Evolutionary conservation across 495 filamentous ascomycete genomes (phyloP), one percentile per base, ranked within the genome.

Genomic region (Cryomyces antarcticus): DNA sequence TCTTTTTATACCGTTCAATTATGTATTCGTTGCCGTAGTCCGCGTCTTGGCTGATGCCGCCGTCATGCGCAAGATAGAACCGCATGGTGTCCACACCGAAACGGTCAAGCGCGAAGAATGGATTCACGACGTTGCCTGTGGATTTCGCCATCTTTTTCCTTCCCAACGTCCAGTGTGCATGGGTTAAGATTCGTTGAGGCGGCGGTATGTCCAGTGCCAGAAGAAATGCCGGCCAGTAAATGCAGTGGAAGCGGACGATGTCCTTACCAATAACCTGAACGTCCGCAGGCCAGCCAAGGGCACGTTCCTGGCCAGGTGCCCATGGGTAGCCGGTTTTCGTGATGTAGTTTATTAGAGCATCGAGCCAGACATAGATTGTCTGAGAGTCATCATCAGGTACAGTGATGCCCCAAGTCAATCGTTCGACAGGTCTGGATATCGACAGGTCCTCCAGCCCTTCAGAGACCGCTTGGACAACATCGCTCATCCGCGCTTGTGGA

Each of bases 281-380:
- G 58, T 97, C 77, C 12, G 80, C 87, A 30, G 89, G 92, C 92
- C 92, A 97, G 24, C 78, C 80, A 11, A 67, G 65, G 2, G 57
- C 58, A 4, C 57, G 44, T 30, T 78, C 78, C 37, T 68, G 53
- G 9, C 75, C 77, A 1, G 84, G 80, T 0, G 64, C 49, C 61
- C 78, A 82, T 0, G 89, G 88, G 53, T 92, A 96, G 12, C 86
- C 82, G 11, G 82, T 73, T 45, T 73, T 80, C 30, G 86, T 93
- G 50, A 92, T 60, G 52, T 97, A 96, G 59, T 95, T 96, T 49
- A 95, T 69, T 27, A 97, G 68, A 4, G 89, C 89, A 61, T 96
- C 92, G 4, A 97, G 69, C 89, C 89, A 97, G 31, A 96, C 92
- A 56, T 96, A 97, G 48, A 97, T 88, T 3, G 87, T 95, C 60